Evolutionary conservation across 2,329 filamentous ascomycete species (phyloP), one percentile per base, ranked within the genome.

Genomic region (Immersiporthe knoxdaviesiana): DNA sequence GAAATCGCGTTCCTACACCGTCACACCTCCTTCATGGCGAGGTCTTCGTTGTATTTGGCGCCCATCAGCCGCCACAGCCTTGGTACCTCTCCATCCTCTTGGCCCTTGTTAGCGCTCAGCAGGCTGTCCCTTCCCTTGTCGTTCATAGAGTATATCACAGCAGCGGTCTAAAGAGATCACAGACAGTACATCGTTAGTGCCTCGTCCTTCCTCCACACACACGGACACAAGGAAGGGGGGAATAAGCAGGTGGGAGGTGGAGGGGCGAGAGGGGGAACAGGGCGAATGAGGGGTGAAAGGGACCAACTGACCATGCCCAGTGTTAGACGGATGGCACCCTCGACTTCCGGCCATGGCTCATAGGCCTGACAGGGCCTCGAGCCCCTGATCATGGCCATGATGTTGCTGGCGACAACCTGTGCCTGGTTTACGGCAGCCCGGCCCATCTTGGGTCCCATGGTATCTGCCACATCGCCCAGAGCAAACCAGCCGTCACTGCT

Each of bases 381-480:
- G 3, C 81, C 82, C 2, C 81, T 76, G 0, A 85, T 81, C 0
- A 80, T 77, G 0, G 81, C 77, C 2, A 88, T 74, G 24, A 91
- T 81, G 71, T 91, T 91, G 52, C 84, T 81, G 1, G 83, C 83
- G 0, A 84, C 87, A 4, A 86, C 74, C 39, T 80, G 78, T 2
- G 84, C 85, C 73, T 91, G 89, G 14, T 81, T 79, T 59, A 81
- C 80, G 0, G 85, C 87, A 0, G 87, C 83, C 12, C 88, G 81
- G 0, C 84, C 86, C 67, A 61, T 68, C 74, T 89, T 89, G 7
- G 84, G 84, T 58, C 83, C 84, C 47, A 79, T 77, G 1, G 83
- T 83, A 35, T 86, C 85, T 4, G 87, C 84, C 5, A 92, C 86
- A 71, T 91, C 89, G 24, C 90, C 90, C n/a, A 87, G 84, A 1